Percentiles rank a stretch among this genome's conserved stretches.
Conservation (phyloP, 148 eudicot genomes). For the Salicornia ramosissima region DNA sequence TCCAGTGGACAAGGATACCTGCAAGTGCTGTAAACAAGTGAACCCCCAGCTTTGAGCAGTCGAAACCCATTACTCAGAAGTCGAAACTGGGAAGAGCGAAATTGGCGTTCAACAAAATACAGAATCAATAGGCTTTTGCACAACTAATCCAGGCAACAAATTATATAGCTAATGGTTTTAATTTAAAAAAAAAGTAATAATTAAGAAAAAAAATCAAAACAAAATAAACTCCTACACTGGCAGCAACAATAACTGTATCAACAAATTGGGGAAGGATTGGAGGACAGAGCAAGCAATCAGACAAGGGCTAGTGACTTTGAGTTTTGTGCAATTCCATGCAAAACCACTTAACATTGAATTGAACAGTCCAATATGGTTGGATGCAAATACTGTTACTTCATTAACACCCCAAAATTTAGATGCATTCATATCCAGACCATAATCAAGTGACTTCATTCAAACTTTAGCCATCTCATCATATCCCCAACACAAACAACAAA, state of each 20-base stretch:
- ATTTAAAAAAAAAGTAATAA: background rate
- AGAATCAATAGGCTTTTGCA: background rate
- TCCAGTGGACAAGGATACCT: constrained; percentile 39
- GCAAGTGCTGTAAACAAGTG: constrained; percentile 95
- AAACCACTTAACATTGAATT: background rate
- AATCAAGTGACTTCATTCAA: too few species aligned
- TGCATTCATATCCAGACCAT: background rate
- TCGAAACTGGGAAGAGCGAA: constrained; percentile 52
- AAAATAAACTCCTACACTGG: background rate
- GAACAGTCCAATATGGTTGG: background rate
- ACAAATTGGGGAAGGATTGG: background rate
- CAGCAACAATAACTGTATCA: background rate
- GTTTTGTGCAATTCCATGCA: background rate
- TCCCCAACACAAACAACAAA: background rate
- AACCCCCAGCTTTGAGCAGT: constrained; percentile 81
- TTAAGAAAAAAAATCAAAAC: background rate
- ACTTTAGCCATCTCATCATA: background rate
- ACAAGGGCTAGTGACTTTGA: background rate
- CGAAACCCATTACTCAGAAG: constrained; percentile 87
- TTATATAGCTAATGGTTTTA: too few species aligned
- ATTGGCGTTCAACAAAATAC: background rate
- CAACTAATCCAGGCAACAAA: background rate
- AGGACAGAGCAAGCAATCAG: background rate
- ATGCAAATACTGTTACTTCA: too few species aligned
- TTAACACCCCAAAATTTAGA: background rate